phyloP scores from a whole-genome alignment of 441 rosid genomes.

The Rhodomyrtus psidioides region DNA sequence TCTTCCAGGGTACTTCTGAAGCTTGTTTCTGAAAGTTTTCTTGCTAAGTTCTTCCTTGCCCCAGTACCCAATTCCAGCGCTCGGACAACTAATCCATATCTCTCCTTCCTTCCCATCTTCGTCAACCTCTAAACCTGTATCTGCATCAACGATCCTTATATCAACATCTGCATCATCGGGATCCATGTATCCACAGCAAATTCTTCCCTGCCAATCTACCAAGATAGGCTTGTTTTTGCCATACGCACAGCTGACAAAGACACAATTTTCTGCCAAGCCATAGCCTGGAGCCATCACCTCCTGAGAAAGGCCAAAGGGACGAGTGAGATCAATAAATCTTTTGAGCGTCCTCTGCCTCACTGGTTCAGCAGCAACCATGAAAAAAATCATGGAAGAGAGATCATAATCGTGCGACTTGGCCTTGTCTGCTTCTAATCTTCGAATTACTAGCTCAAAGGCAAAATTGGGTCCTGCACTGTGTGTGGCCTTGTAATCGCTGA shows the following conservation, averaged over 20 bases:
- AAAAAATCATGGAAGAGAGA: slow-evolving; percentile 60
- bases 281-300: slow-evolving; percentile 76
- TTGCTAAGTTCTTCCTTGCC: slow-evolving; percentile 46
- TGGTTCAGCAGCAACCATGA: slow-evolving; percentile 79
- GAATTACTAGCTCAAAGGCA: slow-evolving; percentile 49
- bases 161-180: slow-evolving; percentile 35
- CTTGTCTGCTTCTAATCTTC: slow-evolving; percentile 50
- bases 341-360: slow-evolving; percentile 52
- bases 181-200: slow-evolving; percentile 53
- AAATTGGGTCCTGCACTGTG: slow-evolving; percentile 77
- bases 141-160: slow-evolving; percentile 47
- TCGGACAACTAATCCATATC: slow-evolving; percentile 64
- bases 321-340: slow-evolving; percentile 51
- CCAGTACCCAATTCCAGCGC: slow-evolving; percentile 69
- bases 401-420: slow-evolving; percentile 26
- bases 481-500: slow-evolving; percentile 51
- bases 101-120: slow-evolving; percentile 63
- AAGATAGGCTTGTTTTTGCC: slow-evolving; percentile 52
- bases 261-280: slow-evolving; percentile 74
- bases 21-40: slow-evolving; percentile 42
- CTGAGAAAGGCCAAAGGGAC: slow-evolving; percentile 50
- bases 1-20: slow-evolving; percentile 31
- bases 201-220: slow-evolving; percentile 67
- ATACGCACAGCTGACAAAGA: slow-evolving; percentile 65
- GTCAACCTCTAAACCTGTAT: slow-evolving; percentile 28